Base-by-base conservation (phyloP, 2,329 filamentous ascomycete species). In the Spiromastix sp. region DNA sequence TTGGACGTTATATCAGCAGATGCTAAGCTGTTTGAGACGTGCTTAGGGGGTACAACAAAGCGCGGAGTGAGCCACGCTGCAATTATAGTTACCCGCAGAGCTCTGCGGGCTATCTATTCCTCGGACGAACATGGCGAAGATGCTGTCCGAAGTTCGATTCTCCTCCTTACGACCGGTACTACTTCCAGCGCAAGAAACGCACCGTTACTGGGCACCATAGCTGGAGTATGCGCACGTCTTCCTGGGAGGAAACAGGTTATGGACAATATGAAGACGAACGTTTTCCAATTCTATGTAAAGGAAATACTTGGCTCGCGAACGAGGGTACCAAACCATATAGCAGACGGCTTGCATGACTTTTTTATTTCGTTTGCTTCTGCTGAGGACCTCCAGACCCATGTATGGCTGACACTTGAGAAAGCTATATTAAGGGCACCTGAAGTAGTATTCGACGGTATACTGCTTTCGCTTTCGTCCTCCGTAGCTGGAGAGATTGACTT, bases 381-480 rank as follows among this genome's bases (percentile, higher is more conserved):
- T 11, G 78, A 86, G 16, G 86, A 95, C 45, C 56, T 96, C 19
- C 72, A 76, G 35, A 80, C 75, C 43, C 76, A 89, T 28, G 53
- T 96, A 20, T 68, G 93, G 16, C 85, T 87, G 6, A 68, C 85
- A 0, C 66, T 96, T 10, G 91, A 98, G 53, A 95, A 94, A 61
- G 79, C 83, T 4, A 70, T 98, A 37, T 64, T 98, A 30, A 75
- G 93, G 54, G 81, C 89, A 5, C 93, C 91, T 1, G 91, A 98
- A 60, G 79, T 95, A 28, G 77, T 94, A 10, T 67, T 96, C 18
- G 78, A 81, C 47, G 81, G 85, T 43, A 69, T 95, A 16, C 64
- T 96, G 32, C 74, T 79, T 4, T 76, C 81, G 9, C 67, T 96
- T 30, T 69, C 93, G 40, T 59, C 69, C 6, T 75, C 84, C 18